Evolutionary conservation across 148 eudicot genomes (phyloP).

Genomic region (Bassia scoparia): DNA sequence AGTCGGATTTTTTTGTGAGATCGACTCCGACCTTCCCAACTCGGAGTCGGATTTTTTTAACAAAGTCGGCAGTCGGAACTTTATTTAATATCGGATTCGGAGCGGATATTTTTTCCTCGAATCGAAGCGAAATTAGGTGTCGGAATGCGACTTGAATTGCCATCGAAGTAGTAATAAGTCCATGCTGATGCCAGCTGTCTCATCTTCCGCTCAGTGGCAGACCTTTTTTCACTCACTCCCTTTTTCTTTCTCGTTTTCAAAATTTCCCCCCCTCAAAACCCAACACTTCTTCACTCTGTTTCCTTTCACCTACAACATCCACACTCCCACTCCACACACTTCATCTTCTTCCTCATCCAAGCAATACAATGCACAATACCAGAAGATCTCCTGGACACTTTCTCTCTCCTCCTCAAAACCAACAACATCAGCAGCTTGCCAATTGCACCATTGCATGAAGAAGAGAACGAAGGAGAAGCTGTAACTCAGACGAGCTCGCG

Average conservation of each 20-base stretch:
- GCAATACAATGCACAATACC: neutral
- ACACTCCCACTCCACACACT: neutral
- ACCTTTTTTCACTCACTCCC: no score
- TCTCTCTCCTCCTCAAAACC: conserved; percentile 15
- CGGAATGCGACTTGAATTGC: no score
- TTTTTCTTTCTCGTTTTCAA: neutral
- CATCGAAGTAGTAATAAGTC: no score
- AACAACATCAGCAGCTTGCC: neutral
- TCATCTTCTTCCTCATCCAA: neutral
- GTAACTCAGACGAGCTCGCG: neutral
- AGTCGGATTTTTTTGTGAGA: no score
- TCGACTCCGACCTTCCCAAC: no score
- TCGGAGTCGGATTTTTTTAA: no score
- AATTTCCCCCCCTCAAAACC: neutral
- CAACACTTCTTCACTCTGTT: neutral
- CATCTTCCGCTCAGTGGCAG: no score
- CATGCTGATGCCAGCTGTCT: no score
- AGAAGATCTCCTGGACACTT: conserved; percentile 20
- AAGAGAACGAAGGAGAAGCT: neutral
- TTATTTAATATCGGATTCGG: no score
- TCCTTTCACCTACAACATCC: neutral
- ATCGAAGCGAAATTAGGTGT: no score
- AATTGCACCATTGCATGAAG: neutral
- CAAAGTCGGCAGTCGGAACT: no score
- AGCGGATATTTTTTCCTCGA: no score